Evolutionary conservation across 2,329 filamentous ascomycete species (phyloP).

Genomic region (Fusarium poae): DNA sequence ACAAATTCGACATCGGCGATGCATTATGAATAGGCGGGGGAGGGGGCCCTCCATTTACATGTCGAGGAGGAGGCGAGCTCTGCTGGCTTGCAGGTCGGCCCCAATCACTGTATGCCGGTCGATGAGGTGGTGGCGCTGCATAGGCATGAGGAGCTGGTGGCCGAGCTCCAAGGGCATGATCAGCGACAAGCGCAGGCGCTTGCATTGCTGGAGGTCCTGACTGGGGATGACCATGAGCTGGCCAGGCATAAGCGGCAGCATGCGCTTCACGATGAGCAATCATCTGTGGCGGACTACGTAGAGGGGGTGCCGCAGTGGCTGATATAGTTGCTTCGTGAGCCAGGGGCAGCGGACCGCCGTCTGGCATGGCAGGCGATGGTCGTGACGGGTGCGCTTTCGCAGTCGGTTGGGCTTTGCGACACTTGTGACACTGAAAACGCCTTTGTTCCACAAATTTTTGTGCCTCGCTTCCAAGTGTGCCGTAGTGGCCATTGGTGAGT

Average conservation of each 20-base stretch:
- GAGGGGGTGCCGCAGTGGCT: conserved; percentile 41
- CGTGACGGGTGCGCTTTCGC: conserved; percentile 51
- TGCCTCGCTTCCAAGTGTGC: conserved; percentile 66
- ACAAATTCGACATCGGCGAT: conserved; percentile 53
- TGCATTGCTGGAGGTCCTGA: conserved; percentile 43
- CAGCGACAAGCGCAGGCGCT: conserved; percentile 43
- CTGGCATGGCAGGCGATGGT: conserved; percentile 40
- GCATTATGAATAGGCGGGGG: conserved; percentile 48
- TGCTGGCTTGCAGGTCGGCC: conserved; percentile 64
- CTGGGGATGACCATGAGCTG: conserved; percentile 44
- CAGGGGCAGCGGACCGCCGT: conserved; percentile 38
- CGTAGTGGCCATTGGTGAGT: conserved; percentile 65
- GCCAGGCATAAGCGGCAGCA: conserved; percentile 46
- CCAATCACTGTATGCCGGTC: conserved; percentile 60
- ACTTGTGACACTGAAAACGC: conserved; percentile 82
- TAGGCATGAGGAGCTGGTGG: conserved; percentile 49
- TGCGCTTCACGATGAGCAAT: conserved; percentile 48
- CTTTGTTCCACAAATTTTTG: conserved; percentile 71
- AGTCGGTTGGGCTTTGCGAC: conserved; percentile 67
- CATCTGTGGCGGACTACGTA: conserved; percentile 50
- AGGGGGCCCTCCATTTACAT: conserved; percentile 62
- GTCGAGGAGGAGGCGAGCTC: conserved; percentile 60
- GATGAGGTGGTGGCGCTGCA: conserved; percentile 48
- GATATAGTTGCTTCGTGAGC: conserved; percentile 36
- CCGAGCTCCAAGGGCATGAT: conserved; percentile 49